These are phyloP conservation scores for Trichoderma citrinoviride DNA, from an alignment of 2,329 filamentous ascomycete species.

Conservation along the genomic window DNA sequence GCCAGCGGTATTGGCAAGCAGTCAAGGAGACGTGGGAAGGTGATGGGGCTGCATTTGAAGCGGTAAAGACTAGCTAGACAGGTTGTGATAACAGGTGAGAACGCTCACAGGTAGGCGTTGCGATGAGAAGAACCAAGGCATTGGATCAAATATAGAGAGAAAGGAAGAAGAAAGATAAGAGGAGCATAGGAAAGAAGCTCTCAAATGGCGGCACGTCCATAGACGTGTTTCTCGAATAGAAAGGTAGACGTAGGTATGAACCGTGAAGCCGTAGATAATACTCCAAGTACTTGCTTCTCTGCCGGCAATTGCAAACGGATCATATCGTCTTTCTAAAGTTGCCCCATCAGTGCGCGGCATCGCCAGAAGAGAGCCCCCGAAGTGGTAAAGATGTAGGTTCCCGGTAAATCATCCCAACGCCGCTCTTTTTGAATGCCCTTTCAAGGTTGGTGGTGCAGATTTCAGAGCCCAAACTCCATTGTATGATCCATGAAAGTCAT, in stretches of 20 bases:
- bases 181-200: not conserved
- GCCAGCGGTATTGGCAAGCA: constrained; percentile 49
- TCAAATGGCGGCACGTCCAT: not conserved
- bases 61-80: not conserved
- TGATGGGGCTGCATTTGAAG: constrained; percentile 26
- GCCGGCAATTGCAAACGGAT: not conserved
- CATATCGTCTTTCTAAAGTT: not conserved
- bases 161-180: not conserved
- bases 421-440: not conserved
- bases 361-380: not conserved
- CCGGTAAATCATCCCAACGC: not conserved
- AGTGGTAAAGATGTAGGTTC: not conserved
- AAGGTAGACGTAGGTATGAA: not conserved
- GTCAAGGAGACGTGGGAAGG: constrained; percentile 48
- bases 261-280: not conserved
- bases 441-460: not conserved
- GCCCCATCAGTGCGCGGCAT: not conserved
- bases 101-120: not conserved
- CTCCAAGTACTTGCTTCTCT: too few relatives aligned
- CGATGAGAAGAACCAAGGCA: not conserved
- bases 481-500: not conserved
- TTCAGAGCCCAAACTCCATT: not conserved
- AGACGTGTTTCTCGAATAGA: not conserved
- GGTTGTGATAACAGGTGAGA: not conserved
- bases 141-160: not conserved